A percentile compares a stretch with the other conserved stretches of the same genome.
Evolutionary conservation across 768 basidiomycete species (phyloP).

Genomic region (Peribolospora baueri): DNA sequence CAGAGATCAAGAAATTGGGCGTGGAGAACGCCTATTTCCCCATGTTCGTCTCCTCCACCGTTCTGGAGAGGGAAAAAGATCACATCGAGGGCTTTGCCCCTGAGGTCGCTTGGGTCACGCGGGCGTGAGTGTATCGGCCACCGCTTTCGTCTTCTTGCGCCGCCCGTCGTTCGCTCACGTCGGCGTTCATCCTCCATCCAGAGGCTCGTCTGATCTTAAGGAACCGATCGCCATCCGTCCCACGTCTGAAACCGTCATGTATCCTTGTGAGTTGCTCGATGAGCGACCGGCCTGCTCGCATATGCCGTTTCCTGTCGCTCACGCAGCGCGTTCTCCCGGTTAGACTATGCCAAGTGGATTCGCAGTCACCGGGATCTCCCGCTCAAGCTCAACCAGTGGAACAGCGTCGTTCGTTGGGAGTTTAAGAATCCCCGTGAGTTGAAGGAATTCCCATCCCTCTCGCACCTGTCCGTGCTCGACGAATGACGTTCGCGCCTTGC

Average conservation of each 20-base stretch:
- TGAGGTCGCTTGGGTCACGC: slow-evolving; percentile 99
- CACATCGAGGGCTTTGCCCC: slow-evolving; percentile 98
- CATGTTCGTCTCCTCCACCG: slow-evolving; percentile 83
- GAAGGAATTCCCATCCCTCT: background rate
- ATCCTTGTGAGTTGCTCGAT: slow-evolving; percentile 45
- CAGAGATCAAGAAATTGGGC: slow-evolving; percentile 66
- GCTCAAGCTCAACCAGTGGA: slow-evolving; percentile 95
- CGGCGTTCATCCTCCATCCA: slow-evolving; percentile 17
- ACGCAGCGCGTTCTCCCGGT: background rate
- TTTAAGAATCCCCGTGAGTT: slow-evolving; percentile 88
- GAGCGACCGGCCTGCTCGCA: no score
- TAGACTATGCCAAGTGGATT: slow-evolving; percentile 98
- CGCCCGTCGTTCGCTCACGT: background rate
- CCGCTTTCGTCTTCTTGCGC: background rate
- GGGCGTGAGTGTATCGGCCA: slow-evolving; percentile 35
- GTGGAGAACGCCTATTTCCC: slow-evolving; percentile 98
- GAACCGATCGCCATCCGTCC: slow-evolving; percentile 96
- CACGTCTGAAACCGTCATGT: slow-evolving; percentile 97
- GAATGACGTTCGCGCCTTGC: background rate
- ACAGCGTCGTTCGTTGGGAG: slow-evolving; percentile 97
- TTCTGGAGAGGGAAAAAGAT: slow-evolving; percentile 87
- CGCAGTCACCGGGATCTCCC: slow-evolving; percentile 91
- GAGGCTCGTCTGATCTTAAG: slow-evolving; percentile 76
- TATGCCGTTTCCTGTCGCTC: no score
- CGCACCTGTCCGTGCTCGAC: background rate